A percentile compares a stretch with the other conserved stretches of the same genome.
Evolutionary conservation across 805 yeast genomes (phyloP).

Genomic region (Clavispora carvajalis): DNA sequence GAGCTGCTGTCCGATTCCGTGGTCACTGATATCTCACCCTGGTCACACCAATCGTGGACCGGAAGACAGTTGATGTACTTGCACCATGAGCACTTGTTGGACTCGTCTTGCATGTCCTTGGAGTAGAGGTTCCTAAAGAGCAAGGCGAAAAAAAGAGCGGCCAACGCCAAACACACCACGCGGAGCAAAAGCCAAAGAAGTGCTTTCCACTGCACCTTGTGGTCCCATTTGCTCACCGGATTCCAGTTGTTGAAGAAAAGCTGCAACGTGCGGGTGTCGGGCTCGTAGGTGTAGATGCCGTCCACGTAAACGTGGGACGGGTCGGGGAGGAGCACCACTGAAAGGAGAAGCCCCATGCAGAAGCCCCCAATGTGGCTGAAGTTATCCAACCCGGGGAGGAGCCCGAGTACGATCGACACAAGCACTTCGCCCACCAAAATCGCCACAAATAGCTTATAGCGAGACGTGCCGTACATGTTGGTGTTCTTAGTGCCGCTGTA

Average conservation of each 20-base stretch:
- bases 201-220: slow-evolving; percentile 36
- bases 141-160: slow-evolving; percentile 46
- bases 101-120: slow-evolving; percentile 27
- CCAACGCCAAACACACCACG: slow-evolving; percentile 37
- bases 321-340: slow-evolving; percentile 47
- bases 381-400: slow-evolving; percentile 70
- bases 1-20: slow-evolving; percentile 6
- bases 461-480: slow-evolving; percentile 40
- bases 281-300: slow-evolving; percentile 33
- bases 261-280: slow-evolving; percentile 25
- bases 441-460: slow-evolving; percentile 41
- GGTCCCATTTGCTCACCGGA: slow-evolving; percentile 28
- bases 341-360: slow-evolving; percentile 50
- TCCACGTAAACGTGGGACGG: slow-evolving; percentile 46
- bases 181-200: slow-evolving; percentile 51
- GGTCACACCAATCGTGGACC: slow-evolving; percentile 64
- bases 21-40: slow-evolving; percentile 33
- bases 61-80: slow-evolving; percentile 68
- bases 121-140: slow-evolving; percentile 45
- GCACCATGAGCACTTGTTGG: slow-evolving; percentile 62
- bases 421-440: slow-evolving; percentile 53
- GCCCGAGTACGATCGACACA: slow-evolving; percentile 56
- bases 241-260: slow-evolving; percentile 36
- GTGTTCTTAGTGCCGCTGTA: slow-evolving; percentile 47
- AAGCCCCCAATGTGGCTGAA: slow-evolving; percentile 76